Conservation (phyloP, 2,329 filamentous ascomycete genomes). For the Talaromyces sp. region DNA sequence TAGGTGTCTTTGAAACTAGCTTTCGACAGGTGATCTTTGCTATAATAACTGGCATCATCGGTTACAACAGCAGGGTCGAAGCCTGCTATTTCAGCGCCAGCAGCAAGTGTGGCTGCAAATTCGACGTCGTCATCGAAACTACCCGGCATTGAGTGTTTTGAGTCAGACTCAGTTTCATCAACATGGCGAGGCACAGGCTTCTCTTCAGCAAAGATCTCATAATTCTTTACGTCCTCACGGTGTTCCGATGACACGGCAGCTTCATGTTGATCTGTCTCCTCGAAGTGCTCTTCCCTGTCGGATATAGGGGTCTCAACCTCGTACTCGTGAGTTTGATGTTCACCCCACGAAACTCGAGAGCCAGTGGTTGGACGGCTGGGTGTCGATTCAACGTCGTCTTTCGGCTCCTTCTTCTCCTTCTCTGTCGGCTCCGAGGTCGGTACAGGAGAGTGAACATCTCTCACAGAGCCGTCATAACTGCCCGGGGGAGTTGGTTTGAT, state of each 20-base stretch:
- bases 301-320: constrained; percentile 55
- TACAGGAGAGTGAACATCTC: constrained; percentile 27
- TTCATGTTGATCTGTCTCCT: background rate
- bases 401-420: constrained; percentile 20
- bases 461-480: constrained; percentile 39
- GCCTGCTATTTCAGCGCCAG: constrained; percentile 62
- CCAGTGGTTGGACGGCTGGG: constrained; percentile 42
- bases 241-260: constrained; percentile 15
- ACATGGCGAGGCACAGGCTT: background rate
- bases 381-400: constrained; percentile 29
- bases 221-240: background rate
- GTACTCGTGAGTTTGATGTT: constrained; percentile 61
- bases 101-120: constrained; percentile 65
- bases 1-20: constrained; percentile 54
- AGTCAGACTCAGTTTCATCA: background rate
- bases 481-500: constrained; percentile 55
- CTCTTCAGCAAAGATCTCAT: background rate
- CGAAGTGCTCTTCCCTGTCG: constrained; percentile 23
- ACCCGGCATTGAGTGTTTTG: constrained; percentile 34
- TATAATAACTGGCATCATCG: constrained; percentile 58
- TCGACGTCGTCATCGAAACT: constrained; percentile 62
- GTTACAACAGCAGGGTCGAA: constrained; percentile 68
- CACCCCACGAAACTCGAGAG: constrained; percentile 61
- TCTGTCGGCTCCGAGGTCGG: constrained; percentile 32
- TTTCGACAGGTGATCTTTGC: constrained; percentile 59